Percentiles rank a stretch among this genome's conserved stretches.
Evolutionary conservation across 1,284 basidiomycete species (phyloP).

Genomic region (Cryptococcus wingfieldii): DNA sequence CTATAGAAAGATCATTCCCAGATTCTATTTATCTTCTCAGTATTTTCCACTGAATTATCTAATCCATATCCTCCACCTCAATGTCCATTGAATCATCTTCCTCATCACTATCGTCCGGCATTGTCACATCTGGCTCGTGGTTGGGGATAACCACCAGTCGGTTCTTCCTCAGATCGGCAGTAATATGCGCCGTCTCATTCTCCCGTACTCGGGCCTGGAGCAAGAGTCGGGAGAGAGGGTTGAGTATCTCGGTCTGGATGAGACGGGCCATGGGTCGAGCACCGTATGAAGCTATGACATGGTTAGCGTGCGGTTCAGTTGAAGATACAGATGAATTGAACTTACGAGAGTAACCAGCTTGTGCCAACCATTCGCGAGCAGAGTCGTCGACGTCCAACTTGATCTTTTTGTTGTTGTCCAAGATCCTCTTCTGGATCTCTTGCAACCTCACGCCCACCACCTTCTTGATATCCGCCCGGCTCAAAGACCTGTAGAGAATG

Average conservation of each 20-base stretch:
- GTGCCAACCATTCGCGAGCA: conserved; percentile 76
- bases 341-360: conserved; percentile 70
- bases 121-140: conserved; percentile 54
- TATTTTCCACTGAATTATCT: conserved; percentile 3
- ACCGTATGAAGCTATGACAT: conserved; percentile 60
- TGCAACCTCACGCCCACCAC: conserved; percentile 55
- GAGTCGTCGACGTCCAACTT: conserved; percentile 68
- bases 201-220: conserved; percentile 79
- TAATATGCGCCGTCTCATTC: conserved; percentile 69
- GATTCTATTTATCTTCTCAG: no score
- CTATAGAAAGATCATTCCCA: not conserved
- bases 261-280: conserved; percentile 87
- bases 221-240: conserved; percentile 83
- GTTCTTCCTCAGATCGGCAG: conserved; percentile 80
- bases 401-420: conserved; percentile 69
- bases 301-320: not conserved
- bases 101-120: conserved; percentile 39
- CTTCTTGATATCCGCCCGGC: conserved; percentile 51
- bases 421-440: conserved; percentile 67
- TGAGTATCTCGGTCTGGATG: conserved; percentile 89
- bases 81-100: conserved; percentile 46
- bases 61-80: conserved; percentile 49
- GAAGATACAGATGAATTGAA: conserved; percentile 13
- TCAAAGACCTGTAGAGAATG: conserved; percentile 55
- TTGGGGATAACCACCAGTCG: conserved; percentile 77